Evolutionary conservation across 1,284 basidiomycete genomes (phyloP), one percentile per base, ranked within the genome.

Genomic region (Clitocybe nebularis): DNA sequence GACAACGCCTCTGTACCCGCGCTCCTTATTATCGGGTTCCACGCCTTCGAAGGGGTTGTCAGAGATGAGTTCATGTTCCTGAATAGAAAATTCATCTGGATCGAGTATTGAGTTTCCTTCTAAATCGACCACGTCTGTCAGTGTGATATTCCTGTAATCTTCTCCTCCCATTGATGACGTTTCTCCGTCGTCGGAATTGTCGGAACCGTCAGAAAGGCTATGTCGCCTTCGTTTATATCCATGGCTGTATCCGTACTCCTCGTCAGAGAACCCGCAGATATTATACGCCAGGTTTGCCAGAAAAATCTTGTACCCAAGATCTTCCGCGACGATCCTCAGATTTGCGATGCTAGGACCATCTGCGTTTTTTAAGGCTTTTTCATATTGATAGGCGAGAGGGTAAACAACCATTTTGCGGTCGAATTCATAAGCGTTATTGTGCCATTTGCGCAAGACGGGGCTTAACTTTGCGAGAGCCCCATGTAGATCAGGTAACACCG

Each of bases 211-310:
- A 28, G 52, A 37, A 9, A 48, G 23, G n/a, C 53, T 33, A 50
- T 54, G 54, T 36, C 47, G 23, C 37, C 45, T 36, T 28, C 53
- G 45, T 33, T 58, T 45, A 21, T 45, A 43, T 4, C 48, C 46
- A 17, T 42, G 34, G 3, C 30, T n/a, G 29, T 44, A 39, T 20
- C 11, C 57, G 55, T 29, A 29, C 21, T 49, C 49, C 34, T 67
- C 64, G 9, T 64, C 61, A 0, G 56, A 61, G 7, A 11, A 33
- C 0, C 69, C 71, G 4, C 30, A 40, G 6, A 67, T 47, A 21
- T 61, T 54, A 39, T 59, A 67, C 19, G 62, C 54, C 5, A 73
- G 41, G 33, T 60, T 67, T 0, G 64, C 72, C 1, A 77, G 57
- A 16, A 60, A 52, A 17, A 60, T 40, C 32, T 44, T 42, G 35